Base-by-base conservation (phyloP, 192 early-diverging fungal genomes). In the Linnemannia hyalina region DNA sequence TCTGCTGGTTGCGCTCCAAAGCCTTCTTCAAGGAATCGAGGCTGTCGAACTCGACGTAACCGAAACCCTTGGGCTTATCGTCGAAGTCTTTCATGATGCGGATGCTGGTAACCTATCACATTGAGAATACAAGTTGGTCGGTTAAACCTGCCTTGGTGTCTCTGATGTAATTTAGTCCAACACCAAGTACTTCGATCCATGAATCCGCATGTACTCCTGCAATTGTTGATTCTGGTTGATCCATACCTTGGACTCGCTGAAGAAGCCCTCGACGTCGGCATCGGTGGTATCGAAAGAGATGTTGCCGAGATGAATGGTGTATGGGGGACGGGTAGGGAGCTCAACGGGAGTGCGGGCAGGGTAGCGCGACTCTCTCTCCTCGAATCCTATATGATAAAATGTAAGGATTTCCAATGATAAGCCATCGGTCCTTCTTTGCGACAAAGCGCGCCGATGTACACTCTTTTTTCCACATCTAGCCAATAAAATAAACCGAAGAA, bases 41-140 rank as follows among this genome's bases (percentile, higher is more conserved):
- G 70, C 94, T 93, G 32, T 95, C 93, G 86, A 99, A 99, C 92
- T 99, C 97, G 71, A 97, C 95, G 89, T 99, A 99, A 32, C 97
- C 97, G 82, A 96, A 99, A 46, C 99, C 99, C 85, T 97, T 97
- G 68, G 95, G 93, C 88, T 92, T 93, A 52, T 94, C 95, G 36
- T 95, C 94, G 70, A 89, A 94, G 88, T 98, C 97, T 75, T 92
- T 92, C 74, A 97, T 89, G 77, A 99, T 91, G 44, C 97, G 93
- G 70, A 99, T 92, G 32, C 91, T 92, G 77, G 89, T 90, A 76
- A 98, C 93, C 93, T 95, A 80, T 10, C n/a, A 41, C 20, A 70
- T 41, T 41, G 18, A 70, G 23, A 41, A 41, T 1, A 70, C 32
- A 36, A 15, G 22, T 38, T 41, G 38, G 38, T 7, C 7, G 23